Evolutionary conservation across 2,329 filamentous ascomycete genomes (phyloP).

Genomic region (Ophiostoma quercus): DNA sequence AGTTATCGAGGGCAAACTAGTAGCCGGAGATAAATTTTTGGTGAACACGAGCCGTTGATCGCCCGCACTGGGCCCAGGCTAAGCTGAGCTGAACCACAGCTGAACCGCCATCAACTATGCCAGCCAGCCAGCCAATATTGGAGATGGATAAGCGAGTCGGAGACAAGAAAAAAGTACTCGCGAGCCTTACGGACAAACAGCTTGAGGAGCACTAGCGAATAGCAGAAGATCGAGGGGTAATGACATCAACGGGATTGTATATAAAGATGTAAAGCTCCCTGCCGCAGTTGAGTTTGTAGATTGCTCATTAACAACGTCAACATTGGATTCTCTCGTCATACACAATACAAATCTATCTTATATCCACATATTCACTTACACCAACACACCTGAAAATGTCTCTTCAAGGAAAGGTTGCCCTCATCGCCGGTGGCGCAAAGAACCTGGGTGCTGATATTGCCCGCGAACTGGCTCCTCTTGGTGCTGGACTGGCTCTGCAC

Average conservation of each 20-base stretch:
- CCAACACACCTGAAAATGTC: not conserved
- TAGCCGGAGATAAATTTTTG: not conserved
- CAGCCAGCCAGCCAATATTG: not conserved
- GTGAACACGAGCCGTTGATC: not conserved
- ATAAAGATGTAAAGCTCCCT: not conserved
- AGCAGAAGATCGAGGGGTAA: not conserved
- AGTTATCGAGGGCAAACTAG: not conserved
- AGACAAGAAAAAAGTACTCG: conserved; percentile 11
- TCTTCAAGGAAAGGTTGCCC: conserved; percentile 36
- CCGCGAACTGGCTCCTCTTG: conserved; percentile 35
- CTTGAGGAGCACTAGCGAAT: not conserved
- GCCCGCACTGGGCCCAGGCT: not conserved
- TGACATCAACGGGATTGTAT: not conserved
- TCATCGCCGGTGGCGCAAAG: conserved; percentile 41
- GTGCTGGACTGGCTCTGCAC: conserved; percentile 33
- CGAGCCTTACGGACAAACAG: not conserved
- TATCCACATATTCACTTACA: not conserved
- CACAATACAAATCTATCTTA: too few species aligned
- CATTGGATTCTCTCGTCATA: not conserved
- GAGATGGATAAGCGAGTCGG: not conserved
- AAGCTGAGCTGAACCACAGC: not conserved
- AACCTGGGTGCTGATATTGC: conserved; percentile 41
- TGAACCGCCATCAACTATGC: not conserved
- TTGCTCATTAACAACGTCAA: not conserved
- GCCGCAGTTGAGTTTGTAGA: not conserved